Evolutionary conservation across 2,329 filamentous ascomycete genomes (phyloP).

Genomic region (Aureobasidium musti): DNA sequence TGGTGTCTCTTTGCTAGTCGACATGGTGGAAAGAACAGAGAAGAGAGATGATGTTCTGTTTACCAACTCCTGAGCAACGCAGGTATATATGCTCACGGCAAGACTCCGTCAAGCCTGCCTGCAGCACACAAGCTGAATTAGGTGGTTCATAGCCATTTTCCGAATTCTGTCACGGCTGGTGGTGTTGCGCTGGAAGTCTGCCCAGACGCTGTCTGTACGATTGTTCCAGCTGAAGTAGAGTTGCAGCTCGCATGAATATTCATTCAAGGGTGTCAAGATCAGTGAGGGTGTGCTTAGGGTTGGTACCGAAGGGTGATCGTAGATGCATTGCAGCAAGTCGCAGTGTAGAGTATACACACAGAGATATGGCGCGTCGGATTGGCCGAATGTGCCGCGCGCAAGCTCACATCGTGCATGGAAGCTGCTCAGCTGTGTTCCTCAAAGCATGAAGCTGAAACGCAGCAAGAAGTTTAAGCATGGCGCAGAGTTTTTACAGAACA

Average conservation of each 20-base stretch:
- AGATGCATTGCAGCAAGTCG: neutral
- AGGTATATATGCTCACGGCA: neutral
- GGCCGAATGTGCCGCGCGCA: neutral
- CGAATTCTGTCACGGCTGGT: neutral
- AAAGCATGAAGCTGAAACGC: conserved; percentile 9
- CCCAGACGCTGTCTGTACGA: neutral
- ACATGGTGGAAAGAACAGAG: neutral
- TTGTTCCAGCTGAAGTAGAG: neutral
- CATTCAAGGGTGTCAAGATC: neutral
- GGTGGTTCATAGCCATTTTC: neutral
- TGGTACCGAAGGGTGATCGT: neutral
- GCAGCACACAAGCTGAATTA: neutral
- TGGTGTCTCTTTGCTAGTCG: neutral
- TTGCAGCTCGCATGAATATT: neutral
- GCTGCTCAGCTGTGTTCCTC: neutral
- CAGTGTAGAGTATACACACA: neutral
- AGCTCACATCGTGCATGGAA: neutral
- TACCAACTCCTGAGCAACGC: too few relatives aligned
- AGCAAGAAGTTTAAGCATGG: neutral
- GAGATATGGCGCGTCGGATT: neutral
- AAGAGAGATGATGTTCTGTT: neutral
- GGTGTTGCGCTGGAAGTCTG: neutral
- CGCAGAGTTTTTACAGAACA: neutral
- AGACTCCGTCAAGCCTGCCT: neutral
- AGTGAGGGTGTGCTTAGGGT: neutral